A percentile compares a stretch with the other conserved stretches of the same genome.
phyloP scores from a whole-genome alignment of 352 stramenopile species.

The Phytophthora vignae region DNA sequence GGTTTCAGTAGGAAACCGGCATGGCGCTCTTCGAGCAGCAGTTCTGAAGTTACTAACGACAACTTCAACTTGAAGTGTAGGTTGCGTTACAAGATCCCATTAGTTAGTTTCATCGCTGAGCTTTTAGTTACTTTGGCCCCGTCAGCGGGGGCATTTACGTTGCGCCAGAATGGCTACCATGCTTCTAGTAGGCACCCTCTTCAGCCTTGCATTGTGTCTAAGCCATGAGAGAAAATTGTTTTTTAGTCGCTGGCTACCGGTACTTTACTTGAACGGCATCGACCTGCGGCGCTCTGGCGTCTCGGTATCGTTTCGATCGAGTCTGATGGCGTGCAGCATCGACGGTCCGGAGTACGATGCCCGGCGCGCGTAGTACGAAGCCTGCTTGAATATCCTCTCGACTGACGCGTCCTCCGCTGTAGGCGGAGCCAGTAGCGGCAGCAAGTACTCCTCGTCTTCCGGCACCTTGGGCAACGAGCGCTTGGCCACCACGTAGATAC shows the following conservation, averaged over 20 bases:
- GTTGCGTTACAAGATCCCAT: slow-evolving; percentile 10
- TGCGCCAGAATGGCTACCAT: not conserved
- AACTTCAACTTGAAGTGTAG: slow-evolving; percentile 13
- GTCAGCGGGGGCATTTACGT: not conserved
- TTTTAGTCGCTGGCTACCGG: not conserved
- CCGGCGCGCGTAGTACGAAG: slow-evolving; percentile 58
- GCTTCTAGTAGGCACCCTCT: not conserved
- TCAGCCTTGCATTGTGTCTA: not conserved
- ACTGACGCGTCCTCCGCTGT: slow-evolving; percentile 53
- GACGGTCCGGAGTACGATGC: slow-evolving; percentile 40
- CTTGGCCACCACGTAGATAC: slow-evolving; percentile 77
- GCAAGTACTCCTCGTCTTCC: slow-evolving; percentile 66
- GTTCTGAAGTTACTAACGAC: slow-evolving; percentile 2
- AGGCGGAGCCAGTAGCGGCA: slow-evolving; percentile 58
- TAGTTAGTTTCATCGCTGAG: not conserved
- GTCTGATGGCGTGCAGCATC: slow-evolving; percentile 23
- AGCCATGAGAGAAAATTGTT: not conserved
- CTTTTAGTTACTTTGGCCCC: not conserved
- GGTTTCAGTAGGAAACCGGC: not conserved
- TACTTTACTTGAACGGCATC: slow-evolving; percentile 41
- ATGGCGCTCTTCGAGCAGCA: not conserved
- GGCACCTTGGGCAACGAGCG: slow-evolving; percentile 44
- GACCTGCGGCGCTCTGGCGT: slow-evolving; percentile 48
- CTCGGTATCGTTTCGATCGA: slow-evolving; percentile 24
- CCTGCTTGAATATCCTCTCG: slow-evolving; percentile 61